Conservation (phyloP, 2,329 filamentous ascomycete genomes). For the Ascosphaera apis region DNA sequence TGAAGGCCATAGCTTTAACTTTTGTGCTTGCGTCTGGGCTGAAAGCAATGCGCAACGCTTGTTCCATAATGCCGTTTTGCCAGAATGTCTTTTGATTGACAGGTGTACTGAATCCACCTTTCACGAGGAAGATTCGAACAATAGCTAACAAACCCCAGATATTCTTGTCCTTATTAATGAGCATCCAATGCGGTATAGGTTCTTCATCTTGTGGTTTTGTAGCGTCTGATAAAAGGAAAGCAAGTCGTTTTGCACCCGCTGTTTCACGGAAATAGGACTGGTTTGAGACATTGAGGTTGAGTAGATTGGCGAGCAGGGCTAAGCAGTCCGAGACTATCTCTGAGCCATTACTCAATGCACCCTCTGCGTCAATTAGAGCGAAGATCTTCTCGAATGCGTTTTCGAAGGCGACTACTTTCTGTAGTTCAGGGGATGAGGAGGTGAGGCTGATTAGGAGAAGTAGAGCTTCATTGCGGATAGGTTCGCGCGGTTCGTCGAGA, state of each 20-base stretch:
- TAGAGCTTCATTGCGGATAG: conserved; percentile 65
- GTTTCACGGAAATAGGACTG: conserved; percentile 87
- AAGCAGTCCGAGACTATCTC: conserved; percentile 82
- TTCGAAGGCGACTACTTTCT: conserved; percentile 89
- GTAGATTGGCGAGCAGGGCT: conserved; percentile 68
- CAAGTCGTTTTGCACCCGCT: conserved; percentile 52
- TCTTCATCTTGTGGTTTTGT: conserved; percentile 31
- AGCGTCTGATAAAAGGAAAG: conserved; percentile 41
- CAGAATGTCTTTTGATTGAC: conserved; percentile 74
- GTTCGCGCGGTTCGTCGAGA: conserved; percentile 67
- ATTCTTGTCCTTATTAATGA: conserved; percentile 65
- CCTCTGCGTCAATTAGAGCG: conserved; percentile 57
- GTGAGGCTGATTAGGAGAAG: conserved; percentile 75
- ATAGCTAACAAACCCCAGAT: conserved; percentile 75
- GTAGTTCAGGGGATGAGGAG: conserved; percentile 63
- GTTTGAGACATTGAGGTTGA: conserved; percentile 72
- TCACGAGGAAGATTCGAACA: conserved; percentile 60
- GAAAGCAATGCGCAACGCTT: conserved; percentile 66
- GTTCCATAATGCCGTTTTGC: conserved; percentile 56
- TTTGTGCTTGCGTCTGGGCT: conserved; percentile 45
- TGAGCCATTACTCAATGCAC: conserved; percentile 58
- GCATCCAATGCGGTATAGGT: conserved; percentile 49
- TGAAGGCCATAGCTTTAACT: conserved; percentile 69
- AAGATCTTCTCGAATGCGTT: conserved; percentile 81
- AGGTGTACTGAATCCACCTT: conserved; percentile 55